Percentiles rank a stretch among this genome's conserved stretches.
phyloP scores from a whole-genome alignment of 345 rosid genomes.

The Camelina neglecta region DNA sequence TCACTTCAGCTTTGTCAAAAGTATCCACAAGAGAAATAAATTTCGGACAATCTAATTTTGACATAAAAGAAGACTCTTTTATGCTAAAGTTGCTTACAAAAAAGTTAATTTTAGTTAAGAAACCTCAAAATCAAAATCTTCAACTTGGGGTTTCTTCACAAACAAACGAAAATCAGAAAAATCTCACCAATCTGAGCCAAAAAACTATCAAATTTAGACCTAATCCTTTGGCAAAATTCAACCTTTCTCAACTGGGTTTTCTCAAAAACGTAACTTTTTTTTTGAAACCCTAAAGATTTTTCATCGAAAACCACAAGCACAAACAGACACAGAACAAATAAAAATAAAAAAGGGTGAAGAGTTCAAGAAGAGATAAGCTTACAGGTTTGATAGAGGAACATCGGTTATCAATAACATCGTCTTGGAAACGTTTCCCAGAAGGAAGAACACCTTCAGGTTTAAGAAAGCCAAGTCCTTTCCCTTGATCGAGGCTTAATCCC shows the following conservation, averaged over 20 bases:
- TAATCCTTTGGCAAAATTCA: not conserved
- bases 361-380: constrained; percentile 39
- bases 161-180: constrained; percentile 9
- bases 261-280: constrained; percentile 5
- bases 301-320: constrained; percentile 23
- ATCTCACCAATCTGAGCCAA: not conserved
- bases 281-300: constrained; percentile 15
- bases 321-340: constrained; percentile 3
- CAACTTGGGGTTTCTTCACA: constrained; percentile 1
- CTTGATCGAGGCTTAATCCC: constrained; percentile 89
- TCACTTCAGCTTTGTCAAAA: not conserved
- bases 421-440: constrained; percentile 72
- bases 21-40: not conserved
- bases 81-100: not conserved
- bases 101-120: constrained; percentile 14
- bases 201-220: not conserved
- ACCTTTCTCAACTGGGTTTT: not conserved
- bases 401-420: constrained; percentile 73
- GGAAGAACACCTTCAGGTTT: constrained; percentile 69
- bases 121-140: not conserved
- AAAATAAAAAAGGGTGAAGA: not conserved
- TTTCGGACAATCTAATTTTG: not conserved
- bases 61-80: constrained; percentile 15
- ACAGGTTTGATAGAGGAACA: constrained; percentile 73
- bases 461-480: constrained; percentile 70